Evolutionary conservation across 2,329 filamentous ascomycete species (phyloP), one percentile per base, ranked within the genome.

Genomic region (Ilyonectria destructans): DNA sequence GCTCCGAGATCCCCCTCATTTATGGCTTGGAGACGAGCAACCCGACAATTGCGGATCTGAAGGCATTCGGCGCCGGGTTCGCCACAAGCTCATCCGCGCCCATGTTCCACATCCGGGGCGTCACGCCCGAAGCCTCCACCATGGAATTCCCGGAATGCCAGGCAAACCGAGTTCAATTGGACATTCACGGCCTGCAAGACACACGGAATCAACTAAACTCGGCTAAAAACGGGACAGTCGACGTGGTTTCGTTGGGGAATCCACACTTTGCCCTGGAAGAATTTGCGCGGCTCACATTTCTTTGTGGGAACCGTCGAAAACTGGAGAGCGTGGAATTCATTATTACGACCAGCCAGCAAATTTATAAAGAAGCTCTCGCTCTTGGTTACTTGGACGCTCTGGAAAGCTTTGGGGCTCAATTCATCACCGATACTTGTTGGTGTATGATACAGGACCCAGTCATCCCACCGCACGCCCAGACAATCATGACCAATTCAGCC

Each of bases 391-490:
- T 82, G 3, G 64, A 71, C 0, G 58, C 58, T 7, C 45, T 86
- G 2, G 73, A 81, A 15, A 37, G 15, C 0, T 85, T 85, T 58
- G 83, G 84, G 0, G 82, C 75, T 1, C 72, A 76, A 23, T 58
- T 85, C 5, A 73, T 85, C 13, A 85, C 80, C 0, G 83, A 86
- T 67, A 85, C 83, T 0, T 86, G 84, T 60, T 86, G 84, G 84
- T 86, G 84, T 67, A 83, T 86, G 81, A 79, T 85, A 17, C 62
- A 65, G 1, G 81, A 85, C 51, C 82, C 83, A 0, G 71, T 82
- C 0, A 80, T 85, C 9, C 77, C 76, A 4, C 40, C 7, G 0
- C 10, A 57, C 2, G 67, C 74, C 0, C 71, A 72, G 3, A 77
- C 71, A 1, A 80, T 86, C 62, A 80, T 83, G 83, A 85, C 80